Evolutionary conservation across 1,284 basidiomycete genomes (phyloP), one percentile per base, ranked within the genome.

Genomic region (Ceratobasidium sp.): DNA sequence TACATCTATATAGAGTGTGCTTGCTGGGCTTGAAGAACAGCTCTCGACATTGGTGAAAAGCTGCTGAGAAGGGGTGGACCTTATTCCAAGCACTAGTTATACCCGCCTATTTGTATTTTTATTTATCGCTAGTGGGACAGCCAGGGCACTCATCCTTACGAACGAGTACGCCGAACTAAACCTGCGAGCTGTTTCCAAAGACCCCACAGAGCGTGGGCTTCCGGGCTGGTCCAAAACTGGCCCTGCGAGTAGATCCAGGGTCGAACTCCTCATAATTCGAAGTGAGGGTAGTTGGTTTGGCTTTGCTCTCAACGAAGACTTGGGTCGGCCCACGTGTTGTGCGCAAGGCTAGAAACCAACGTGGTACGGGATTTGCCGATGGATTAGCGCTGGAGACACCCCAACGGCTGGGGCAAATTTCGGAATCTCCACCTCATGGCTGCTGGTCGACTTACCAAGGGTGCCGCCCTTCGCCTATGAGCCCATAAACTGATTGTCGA

Each of bases 81-180:
- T n/a, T n/a, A n/a, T n/a, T n/a, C 19, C 43, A 65, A 51, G 63
- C 63, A 2, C 13, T 65, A 16, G 8, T 65, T 1, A 31, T 31
- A 31, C 27, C 53, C 2, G 53, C 63, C 3, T 65, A 65, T 27
- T 2, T 53, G 34, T 46, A 1, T 37, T 65, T 4, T 64, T 65
- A 19, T 53, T 65, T 29, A 65, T 48, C 34, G 31, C 53, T 2
- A 53, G 63, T n/a, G 63, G 48, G 3, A 65, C 63, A 19, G 19
- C 53, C 19, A 65, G 63, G 16, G 24, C 63, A 4, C 48, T 65
- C 4, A n/a, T 65, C 19, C 48, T 65, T 19, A 65, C 63, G 29
- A 48, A 65, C 63, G 29, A 53, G 22, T 31, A 14, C 11, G 27
- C 16, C 43, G 62, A 49, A 9, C 27, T 63, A 34, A 27, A 24